These are phyloP conservation scores for Phytopythium cucurbitacearum DNA, from an alignment of 352 stramenopile species.

Conservation along the genomic window DNA sequence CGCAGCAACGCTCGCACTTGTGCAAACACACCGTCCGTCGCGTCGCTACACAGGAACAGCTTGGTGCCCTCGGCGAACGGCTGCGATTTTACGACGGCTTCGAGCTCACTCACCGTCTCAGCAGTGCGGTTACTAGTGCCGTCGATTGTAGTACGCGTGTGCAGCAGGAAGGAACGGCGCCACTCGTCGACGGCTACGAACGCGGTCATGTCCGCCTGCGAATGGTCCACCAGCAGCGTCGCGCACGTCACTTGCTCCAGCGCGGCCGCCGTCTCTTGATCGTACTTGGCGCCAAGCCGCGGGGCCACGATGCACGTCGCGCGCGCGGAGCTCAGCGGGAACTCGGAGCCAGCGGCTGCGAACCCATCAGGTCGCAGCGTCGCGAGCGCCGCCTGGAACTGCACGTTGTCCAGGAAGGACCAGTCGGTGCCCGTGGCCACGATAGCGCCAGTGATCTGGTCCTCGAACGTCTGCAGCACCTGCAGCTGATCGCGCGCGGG, in stretches of 20 bases:
- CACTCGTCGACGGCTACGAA: slow-evolving; percentile 19
- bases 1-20: not conserved
- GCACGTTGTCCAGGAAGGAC: slow-evolving; percentile 21
- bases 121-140: not conserved
- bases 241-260: slow-evolving; percentile 7
- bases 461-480: slow-evolving; percentile 11
- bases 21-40: not conserved
- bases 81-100: not conserved
- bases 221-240: slow-evolving; percentile 2
- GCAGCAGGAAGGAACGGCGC: slow-evolving; percentile 22
- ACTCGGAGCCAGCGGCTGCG: slow-evolving; percentile 5
- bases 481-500: not conserved
- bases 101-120: not conserved
- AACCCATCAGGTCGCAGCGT: slow-evolving; percentile 6
- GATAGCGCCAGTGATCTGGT: slow-evolving; percentile 28
- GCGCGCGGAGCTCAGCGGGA: slow-evolving; percentile 20
- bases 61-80: slow-evolving; percentile 1
- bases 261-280: slow-evolving; percentile 12
- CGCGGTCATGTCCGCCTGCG: not conserved
- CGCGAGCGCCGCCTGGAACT: slow-evolving; percentile 22
- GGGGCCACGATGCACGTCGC: slow-evolving; percentile 19
- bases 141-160: not conserved
- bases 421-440: slow-evolving; percentile 16
- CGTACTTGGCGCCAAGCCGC: slow-evolving; percentile 18
- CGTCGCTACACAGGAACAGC: slow-evolving; percentile 5